Evolutionary conservation across 2,329 filamentous ascomycete genomes (phyloP).

Genomic region (Diaporthe citriasiana): DNA sequence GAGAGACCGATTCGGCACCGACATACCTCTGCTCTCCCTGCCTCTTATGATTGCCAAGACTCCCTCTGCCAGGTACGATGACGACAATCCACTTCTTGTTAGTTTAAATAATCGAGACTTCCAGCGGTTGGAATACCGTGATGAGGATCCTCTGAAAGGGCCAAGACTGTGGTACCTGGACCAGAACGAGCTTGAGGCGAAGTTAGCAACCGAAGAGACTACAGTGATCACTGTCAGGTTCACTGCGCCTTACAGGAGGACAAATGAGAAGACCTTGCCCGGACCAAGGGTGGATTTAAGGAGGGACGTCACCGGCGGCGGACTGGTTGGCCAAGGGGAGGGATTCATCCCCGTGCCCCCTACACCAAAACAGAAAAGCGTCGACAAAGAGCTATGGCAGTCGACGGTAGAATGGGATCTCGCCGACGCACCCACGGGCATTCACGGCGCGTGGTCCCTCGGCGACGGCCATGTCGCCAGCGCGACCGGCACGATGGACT

Average conservation of each 20-base stretch:
- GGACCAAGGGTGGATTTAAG: constrained; percentile 36
- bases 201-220: background rate
- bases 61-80: constrained; percentile 29
- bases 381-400: constrained; percentile 9
- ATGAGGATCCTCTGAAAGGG: constrained; percentile 23
- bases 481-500: constrained; percentile 2
- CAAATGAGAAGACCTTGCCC: constrained; percentile 30
- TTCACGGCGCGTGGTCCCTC: constrained; percentile 32
- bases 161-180: constrained; percentile 33
- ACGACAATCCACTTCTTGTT: constrained; percentile 8
- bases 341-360: constrained; percentile 33
- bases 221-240: constrained; percentile 12
- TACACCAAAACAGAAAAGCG: background rate
- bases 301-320: constrained; percentile 29
- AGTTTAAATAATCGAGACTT: background rate
- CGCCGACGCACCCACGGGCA: background rate
- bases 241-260: constrained; percentile 30
- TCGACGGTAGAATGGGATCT: constrained; percentile 36
- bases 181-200: background rate
- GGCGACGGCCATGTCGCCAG: constrained; percentile 13
- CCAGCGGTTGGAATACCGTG: background rate
- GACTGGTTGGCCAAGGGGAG: constrained; percentile 26
- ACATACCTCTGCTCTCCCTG: constrained; percentile 22
- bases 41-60: constrained; percentile 23
- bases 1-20: background rate